phyloP scores from a whole-genome alignment of 164 flowering plant species.

The Santalum album region DNA sequence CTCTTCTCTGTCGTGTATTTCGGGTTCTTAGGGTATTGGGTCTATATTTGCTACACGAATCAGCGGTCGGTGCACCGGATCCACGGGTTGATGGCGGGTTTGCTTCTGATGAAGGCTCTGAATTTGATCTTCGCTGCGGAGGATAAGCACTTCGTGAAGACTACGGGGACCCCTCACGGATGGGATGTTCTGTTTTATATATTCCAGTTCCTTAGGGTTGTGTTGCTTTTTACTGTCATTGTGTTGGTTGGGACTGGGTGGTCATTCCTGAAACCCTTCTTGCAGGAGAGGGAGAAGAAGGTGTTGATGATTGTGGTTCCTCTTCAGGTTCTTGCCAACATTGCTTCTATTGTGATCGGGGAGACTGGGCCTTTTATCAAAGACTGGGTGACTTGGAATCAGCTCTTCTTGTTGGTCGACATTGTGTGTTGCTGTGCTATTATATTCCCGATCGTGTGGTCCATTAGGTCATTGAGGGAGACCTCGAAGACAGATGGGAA shows the following conservation, averaged over 20 bases:
- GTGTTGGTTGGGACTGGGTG: slow-evolving; percentile 73
- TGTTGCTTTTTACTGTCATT: slow-evolving; percentile 63
- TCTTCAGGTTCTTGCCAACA: slow-evolving; percentile 72
- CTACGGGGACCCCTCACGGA: slow-evolving; percentile 73
- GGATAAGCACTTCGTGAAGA: slow-evolving; percentile 74
- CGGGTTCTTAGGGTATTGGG: slow-evolving; percentile 56
- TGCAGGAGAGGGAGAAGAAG: slow-evolving; percentile 78
- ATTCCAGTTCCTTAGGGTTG: slow-evolving; percentile 57
- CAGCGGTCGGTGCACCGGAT: slow-evolving; percentile 51
- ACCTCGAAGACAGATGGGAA: slow-evolving; percentile 79
- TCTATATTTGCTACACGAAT: slow-evolving; percentile 28
- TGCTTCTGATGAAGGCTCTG: slow-evolving; percentile 58
- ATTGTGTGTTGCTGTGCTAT: slow-evolving; percentile 69
- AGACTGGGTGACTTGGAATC: slow-evolving; percentile 81
- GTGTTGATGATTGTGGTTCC: slow-evolving; percentile 76
- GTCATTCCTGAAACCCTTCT: slow-evolving; percentile 74
- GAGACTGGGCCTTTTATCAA: slow-evolving; percentile 72
- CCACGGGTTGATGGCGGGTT: slow-evolving; percentile 57
- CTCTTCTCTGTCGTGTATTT: slow-evolving; percentile 44
- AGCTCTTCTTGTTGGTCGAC: slow-evolving; percentile 68
- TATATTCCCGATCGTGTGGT: slow-evolving; percentile 78
- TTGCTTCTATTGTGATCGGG: slow-evolving; percentile 62
- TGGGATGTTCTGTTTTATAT: slow-evolving; percentile 77
- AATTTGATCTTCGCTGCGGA: slow-evolving; percentile 70
- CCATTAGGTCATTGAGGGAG: slow-evolving; percentile 57